Base-by-base conservation (phyloP, 495 filamentous ascomycete species). In the Aspergillus homomorphus region DNA sequence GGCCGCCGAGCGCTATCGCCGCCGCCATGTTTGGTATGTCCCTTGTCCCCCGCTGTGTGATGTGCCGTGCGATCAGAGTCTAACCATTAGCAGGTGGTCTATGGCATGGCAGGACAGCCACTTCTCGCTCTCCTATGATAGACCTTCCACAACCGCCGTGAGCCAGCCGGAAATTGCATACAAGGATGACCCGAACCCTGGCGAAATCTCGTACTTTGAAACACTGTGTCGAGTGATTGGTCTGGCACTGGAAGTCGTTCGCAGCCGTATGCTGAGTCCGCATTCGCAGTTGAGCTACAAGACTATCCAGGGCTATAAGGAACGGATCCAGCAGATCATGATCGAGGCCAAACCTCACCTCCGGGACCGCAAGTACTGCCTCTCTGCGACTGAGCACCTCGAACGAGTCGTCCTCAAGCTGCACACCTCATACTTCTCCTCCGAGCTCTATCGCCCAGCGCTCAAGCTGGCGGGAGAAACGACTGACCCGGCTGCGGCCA, bases 81-180 rank as follows among this genome's bases (percentile, higher is more conserved):
- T 67, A 52, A 67, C 54, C 4, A 42, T 19, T 1, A 9, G 1
- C 41, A 78, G 77, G 77, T 86, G 83, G 82, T 81, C 80, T 1
- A 77, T 86, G 66, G 74, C 83, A 16, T 86, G 83, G 83, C 83
- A 85, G 62, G 83, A 86, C 58, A 82, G 79, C 57, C 75, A 85
- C 44, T 77, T 86, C 20, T 84, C 79, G 6, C 77, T 86, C 8
- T 83, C 81, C 15, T 86, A 84, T 58, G 83, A 86, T 61, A 68
- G 83, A 18, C 80, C 78, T 9, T 81, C 81, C 6, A 78, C 80
- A 6, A 81, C 79, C 1, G 77, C 78, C 1, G 77, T 78, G 2
- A 73, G 74, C 48, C 77, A 79, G 49, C 74, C 76, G 9, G 72
- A 77, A 22, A 79, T 83, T 52, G 77, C 80, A 3, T 74, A 77